Evolutionary conservation across 352 stramenopile species (phyloP).

Genomic region (Thalassiosira mediterranea): DNA sequence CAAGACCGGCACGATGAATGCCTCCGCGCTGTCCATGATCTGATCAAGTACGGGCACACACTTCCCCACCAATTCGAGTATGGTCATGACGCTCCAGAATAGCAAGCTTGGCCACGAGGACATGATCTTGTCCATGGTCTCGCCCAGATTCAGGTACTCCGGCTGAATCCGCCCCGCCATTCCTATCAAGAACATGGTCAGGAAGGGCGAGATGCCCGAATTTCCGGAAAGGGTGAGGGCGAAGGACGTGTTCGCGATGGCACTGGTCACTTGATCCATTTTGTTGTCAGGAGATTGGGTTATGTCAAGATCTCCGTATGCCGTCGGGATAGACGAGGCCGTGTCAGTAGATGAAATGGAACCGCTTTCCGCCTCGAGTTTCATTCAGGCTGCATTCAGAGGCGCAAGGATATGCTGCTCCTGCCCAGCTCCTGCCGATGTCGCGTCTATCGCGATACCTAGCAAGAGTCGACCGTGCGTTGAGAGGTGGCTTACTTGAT

Average conservation of each 20-base stretch:
- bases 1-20: conserved; percentile 56
- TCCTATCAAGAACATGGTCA: conserved; percentile 60
- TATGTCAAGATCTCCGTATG: no score
- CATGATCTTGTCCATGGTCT: conserved; percentile 52
- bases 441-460: no score
- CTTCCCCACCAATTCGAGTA: conserved; percentile 54
- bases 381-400: no score
- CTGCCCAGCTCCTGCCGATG: no score
- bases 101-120: conserved; percentile 39
- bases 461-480: no score
- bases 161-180: conserved; percentile 31
- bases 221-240: conserved; percentile 56
- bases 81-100: conserved; percentile 44
- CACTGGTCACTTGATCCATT: background rate
- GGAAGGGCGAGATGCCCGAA: conserved; percentile 53
- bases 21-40: conserved; percentile 51
- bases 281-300: no score
- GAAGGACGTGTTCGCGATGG: conserved; percentile 24
- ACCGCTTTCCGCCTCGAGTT: no score
- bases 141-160: conserved; percentile 26
- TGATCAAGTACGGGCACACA: conserved; percentile 61
- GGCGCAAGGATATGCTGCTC: no score
- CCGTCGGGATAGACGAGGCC: no score
- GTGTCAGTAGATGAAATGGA: no score
- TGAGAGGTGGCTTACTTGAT: no score